Evolutionary conservation across 23 red algal genomes (phyloP), one percentile per base, ranked within the genome.

Genomic region (Gracilaria vermiculophylla): DNA sequence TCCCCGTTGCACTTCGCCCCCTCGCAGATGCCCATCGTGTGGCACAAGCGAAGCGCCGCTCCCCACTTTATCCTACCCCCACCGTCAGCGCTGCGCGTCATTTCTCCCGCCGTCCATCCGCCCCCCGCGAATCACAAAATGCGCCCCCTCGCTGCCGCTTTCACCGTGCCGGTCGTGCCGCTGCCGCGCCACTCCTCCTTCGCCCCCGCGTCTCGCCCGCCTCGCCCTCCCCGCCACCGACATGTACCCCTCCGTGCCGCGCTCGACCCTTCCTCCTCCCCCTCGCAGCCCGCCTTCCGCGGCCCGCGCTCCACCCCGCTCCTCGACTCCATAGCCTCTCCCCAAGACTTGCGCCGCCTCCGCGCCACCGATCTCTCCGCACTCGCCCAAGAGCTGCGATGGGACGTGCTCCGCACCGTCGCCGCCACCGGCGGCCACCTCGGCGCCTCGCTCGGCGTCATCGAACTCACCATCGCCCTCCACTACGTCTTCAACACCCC

Each of bases 401-500:
- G 92, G 92, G 96, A 95, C 14, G 65, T 87, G 25, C 45, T 98
- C 31, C 83, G 88, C 41, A 53, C 86, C 72, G 96, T 98, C 19
- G 86, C 91, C 28, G 53, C 85, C 41, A 98, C 96, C 0, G 96
- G 96, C 64, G 96, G 96, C 24, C 96, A 98, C 77, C 85, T 98
- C 14, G 96, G 96, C 53, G 92, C 96, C 20, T 92, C 92, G 20
- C 87, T 98, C 0, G 96, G 96, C 70, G 96, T 98, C 56, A 90
- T 98, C 5, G 96, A 98, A 43, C 88, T 98, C 40, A 98, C 96
- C 34, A 83, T 94, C 15, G 96, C 96, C 39, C 60, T 98, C 1
- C 96, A 98, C 34, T 98, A 95, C 51, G 96, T 94, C 42, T 98
- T 98, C 55, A 95, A 95, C 57, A 95, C 96, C 2, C 96, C 96